Conservation (phyloP, 2,329 filamentous ascomycete genomes). For the Sarocladium oryzae region DNA sequence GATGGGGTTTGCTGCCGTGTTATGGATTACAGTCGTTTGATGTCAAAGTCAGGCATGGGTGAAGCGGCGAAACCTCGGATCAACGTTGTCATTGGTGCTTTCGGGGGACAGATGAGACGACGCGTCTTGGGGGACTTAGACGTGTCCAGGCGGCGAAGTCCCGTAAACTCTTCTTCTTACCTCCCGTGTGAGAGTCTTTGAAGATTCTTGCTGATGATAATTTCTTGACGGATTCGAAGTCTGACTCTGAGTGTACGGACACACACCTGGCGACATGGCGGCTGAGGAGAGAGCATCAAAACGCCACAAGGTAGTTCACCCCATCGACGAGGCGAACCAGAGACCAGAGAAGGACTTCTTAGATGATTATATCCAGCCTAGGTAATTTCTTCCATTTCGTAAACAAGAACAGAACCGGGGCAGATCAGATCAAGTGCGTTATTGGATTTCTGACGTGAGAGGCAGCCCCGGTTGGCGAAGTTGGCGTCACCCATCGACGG, state of each 20-base stretch:
- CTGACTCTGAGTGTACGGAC: too few relatives aligned
- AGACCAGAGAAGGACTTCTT: conserved; percentile 43
- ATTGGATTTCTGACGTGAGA: not conserved
- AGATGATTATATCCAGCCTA: conserved; percentile 37
- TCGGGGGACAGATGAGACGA: not conserved
- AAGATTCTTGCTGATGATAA: too few relatives aligned
- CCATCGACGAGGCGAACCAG: conserved; percentile 42
- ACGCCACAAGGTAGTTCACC: conserved; percentile 17
- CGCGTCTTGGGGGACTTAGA: conserved; percentile 2
- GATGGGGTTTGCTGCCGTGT: too few relatives aligned
- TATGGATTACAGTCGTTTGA: not conserved
- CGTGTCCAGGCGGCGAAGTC: too few relatives aligned
- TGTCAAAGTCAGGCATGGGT: not conserved
- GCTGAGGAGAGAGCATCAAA: conserved; percentile 1
- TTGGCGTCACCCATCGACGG: conserved; percentile 47
- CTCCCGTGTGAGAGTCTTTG: too few relatives aligned
- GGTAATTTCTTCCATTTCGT: conserved; percentile 24
- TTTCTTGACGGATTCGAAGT: too few relatives aligned
- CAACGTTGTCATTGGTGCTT: not conserved
- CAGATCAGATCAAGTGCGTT: too few relatives aligned
- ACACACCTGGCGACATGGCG: too few relatives aligned
- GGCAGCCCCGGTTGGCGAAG: conserved; percentile 21
- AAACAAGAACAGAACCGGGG: too few relatives aligned
- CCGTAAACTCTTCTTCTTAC: too few relatives aligned
- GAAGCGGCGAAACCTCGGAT: conserved; percentile 6